These are phyloP conservation scores for Agrocybe pediades DNA, from an alignment of 768 basidiomycete species.

Conservation along the genomic window DNA sequence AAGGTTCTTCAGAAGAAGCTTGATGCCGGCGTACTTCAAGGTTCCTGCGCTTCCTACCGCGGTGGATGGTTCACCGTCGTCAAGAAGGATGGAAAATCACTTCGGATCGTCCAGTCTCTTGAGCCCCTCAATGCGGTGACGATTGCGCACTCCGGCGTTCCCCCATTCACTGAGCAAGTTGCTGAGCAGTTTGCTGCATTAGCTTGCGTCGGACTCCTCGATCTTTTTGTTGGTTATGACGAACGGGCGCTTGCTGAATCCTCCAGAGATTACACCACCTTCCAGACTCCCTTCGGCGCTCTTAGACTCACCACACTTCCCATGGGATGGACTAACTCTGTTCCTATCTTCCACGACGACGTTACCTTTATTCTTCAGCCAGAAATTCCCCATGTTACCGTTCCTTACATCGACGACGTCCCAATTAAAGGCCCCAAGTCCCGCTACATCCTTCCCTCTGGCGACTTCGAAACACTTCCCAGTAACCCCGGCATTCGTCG, in stretches of 20 bases:
- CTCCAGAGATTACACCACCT: constrained; percentile 40
- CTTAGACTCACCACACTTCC: constrained; percentile 11
- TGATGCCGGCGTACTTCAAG: constrained; percentile 38
- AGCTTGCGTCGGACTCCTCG: constrained; percentile 28
- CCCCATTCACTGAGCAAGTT: constrained; percentile 29
- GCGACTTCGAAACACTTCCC: too few species aligned
- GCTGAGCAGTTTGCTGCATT: constrained; percentile 35
- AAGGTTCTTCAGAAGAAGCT: constrained; percentile 37
- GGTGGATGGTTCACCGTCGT: too few species aligned
- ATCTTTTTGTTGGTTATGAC: constrained; percentile 25
- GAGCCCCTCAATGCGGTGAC: constrained; percentile 39
- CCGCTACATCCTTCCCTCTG: too few species aligned
- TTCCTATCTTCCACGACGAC: constrained; percentile 29
- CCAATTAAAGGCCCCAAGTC: constrained; percentile 23
- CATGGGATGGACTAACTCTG: too few species aligned
- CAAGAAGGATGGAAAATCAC: constrained; percentile 34
- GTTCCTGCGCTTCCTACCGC: constrained; percentile 36
- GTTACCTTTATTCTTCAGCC: constrained; percentile 31
- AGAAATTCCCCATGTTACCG: constrained; percentile 37
- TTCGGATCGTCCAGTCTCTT: constrained; percentile 36
- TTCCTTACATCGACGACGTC: constrained; percentile 20
- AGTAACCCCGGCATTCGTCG: too few species aligned
- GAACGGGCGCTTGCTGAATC: constrained; percentile 9
- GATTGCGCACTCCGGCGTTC: constrained; percentile 32
- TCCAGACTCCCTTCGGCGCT: constrained; percentile 35